Base-by-base conservation (phyloP, 768 basidiomycete genomes). In the Lentinula detonsa region DNA sequence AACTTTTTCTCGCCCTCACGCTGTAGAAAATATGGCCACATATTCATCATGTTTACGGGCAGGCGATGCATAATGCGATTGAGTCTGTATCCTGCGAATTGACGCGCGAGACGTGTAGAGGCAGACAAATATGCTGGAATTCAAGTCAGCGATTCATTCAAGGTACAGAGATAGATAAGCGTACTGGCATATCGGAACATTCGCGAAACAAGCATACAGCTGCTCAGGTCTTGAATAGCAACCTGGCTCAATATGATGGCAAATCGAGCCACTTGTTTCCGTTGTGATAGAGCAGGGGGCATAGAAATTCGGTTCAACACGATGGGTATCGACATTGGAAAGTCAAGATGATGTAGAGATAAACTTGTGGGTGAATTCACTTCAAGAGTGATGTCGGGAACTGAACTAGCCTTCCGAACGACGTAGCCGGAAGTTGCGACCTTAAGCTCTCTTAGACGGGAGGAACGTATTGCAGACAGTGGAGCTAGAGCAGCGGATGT, bases 1-100 rank as follows among this genome's bases (percentile, higher is more conserved):
- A 58, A 61, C 0, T 61, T 43, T 1, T 69, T 65, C 68, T 90
- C 87, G 11, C 66, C 63, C 61, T 75, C 66, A n/a, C 89, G 81
- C 21, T 74, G 66, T 31, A 70, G 71, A 37, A 90, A 76, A 68
- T 91, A 91, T 6, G 89, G 87, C 90, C 90, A 92, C 67, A 87
- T 75, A 64, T 91, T 84, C 1, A 78, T 82, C 72, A 78, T 84
- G 16, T 74, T 77, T 21, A 61, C 70, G 15, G 80, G 70, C 64
- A 81, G 72, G 10, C 69, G 68, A 49, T 71, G 61, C 52, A 82
- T 62, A 6, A 84, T 56, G 0, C 63, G 39, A 16, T 73, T 71
- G 46, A 85, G 71, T 49, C 87, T 81, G 28, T 62, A 65, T 7
- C 90, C 90, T 23, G 74, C 48, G 66, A 81, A 89, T 15, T 75